Evolutionary conservation across 129 eudicot genomes (phyloP).

Genomic region (Tagetes patula): DNA sequence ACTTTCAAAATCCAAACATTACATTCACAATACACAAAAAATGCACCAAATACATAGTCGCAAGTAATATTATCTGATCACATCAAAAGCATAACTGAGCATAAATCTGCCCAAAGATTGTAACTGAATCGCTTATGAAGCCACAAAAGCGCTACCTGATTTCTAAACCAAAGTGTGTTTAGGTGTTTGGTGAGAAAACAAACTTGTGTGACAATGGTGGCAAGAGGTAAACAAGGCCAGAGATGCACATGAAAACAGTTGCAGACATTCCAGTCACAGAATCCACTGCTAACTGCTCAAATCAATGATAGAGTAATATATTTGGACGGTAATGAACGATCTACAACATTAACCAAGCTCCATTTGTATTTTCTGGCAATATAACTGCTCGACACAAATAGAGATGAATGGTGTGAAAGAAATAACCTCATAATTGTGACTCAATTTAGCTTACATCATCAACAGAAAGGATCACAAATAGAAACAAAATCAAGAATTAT

Average conservation of each 20-base stretch:
- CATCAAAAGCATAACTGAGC: not conserved
- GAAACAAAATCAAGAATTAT: conserved; percentile 10
- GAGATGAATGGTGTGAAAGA: conserved; percentile 11
- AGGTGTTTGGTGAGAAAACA: not conserved
- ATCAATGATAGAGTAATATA: too few species aligned
- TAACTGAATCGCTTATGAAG: not conserved
- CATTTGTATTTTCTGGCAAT: too few species aligned
- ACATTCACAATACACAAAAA: not conserved
- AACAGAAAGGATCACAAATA: not conserved
- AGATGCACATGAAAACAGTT: too few species aligned
- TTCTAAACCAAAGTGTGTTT: not conserved
- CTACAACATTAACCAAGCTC: too few species aligned
- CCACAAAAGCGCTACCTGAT: not conserved
- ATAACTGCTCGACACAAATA: not conserved
- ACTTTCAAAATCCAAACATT: not conserved
- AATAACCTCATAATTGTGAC: conserved; percentile 18
- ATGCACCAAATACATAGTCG: not conserved
- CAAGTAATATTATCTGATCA: not conserved
- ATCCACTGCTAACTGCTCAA: too few species aligned
- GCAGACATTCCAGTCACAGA: too few species aligned
- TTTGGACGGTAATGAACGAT: too few species aligned
- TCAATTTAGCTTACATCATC: conserved; percentile 29
- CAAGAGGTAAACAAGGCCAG: too few species aligned
- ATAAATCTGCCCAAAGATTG: not conserved
- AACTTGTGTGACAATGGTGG: too few species aligned